Conservation (phyloP, 73 alveolate genomes). For the Durusdinium trenchii region DNA sequence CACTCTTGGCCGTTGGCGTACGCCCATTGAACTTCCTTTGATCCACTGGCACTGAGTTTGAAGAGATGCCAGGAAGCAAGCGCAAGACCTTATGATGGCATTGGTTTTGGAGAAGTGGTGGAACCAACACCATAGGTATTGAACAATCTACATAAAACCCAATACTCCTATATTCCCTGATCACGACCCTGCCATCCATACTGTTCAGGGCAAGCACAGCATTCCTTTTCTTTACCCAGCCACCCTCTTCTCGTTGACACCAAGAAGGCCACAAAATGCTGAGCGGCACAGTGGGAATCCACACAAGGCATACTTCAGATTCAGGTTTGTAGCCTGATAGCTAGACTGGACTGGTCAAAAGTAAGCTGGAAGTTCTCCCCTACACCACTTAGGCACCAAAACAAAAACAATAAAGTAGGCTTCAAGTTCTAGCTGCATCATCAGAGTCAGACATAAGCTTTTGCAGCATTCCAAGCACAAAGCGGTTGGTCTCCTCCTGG, state of each 20-base stretch:
- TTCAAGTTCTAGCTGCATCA: background rate
- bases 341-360: background rate
- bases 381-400: background rate
- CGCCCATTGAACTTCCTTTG: conserved; percentile 21
- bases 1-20: background rate
- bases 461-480: conserved; percentile 1
- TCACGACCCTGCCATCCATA: background rate
- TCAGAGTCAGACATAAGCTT: background rate
- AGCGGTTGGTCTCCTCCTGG: conserved; percentile 11
- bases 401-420: background rate
- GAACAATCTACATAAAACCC: background rate
- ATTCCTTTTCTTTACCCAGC: background rate
- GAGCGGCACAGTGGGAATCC: background rate
- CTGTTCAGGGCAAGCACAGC: background rate
- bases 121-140: background rate
- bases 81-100: background rate
- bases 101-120: background rate
- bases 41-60: background rate
- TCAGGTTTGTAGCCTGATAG: background rate
- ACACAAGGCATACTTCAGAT: background rate
- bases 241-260: conserved; percentile 18
- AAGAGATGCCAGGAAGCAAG: background rate
- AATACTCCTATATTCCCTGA: background rate
- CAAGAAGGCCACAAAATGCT: conserved; percentile 31
- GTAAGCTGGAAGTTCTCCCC: background rate